These are phyloP conservation scores for Penicillium sp. DNA, from an alignment of 2,329 filamentous ascomycete genomes.

Conservation along the genomic window DNA sequence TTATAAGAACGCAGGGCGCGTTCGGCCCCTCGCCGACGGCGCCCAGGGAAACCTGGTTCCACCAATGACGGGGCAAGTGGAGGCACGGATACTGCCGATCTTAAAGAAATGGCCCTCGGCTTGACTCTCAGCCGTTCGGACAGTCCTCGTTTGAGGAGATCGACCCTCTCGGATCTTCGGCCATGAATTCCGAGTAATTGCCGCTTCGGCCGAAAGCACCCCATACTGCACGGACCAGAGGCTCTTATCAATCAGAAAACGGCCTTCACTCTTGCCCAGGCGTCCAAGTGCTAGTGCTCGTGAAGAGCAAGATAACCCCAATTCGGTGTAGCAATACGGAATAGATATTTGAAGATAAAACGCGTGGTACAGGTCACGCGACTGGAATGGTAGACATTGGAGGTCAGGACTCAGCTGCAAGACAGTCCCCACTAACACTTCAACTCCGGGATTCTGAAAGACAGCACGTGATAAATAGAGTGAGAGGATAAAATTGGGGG, in stretches of 20 bases:
- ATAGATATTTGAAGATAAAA: not conserved
- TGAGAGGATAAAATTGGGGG: not conserved
- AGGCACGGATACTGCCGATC: not conserved
- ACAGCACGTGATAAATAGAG: not conserved
- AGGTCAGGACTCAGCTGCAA: no score
- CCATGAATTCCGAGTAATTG: not conserved
- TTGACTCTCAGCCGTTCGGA: not conserved
- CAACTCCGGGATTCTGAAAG: not conserved
- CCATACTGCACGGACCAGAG: not conserved
- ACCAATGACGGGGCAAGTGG: not conserved
- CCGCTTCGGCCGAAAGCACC: constrained; percentile 1
- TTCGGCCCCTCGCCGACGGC: not conserved
- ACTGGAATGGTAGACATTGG: no score
- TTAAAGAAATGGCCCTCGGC: not conserved
- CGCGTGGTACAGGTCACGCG: not conserved
- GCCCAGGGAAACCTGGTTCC: not conserved
- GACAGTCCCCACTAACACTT: not conserved
- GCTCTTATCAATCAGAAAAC: not conserved
- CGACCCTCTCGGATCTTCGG: not conserved
- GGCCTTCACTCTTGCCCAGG: no score
- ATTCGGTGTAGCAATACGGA: no score
- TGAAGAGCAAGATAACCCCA: no score
- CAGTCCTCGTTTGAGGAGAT: not conserved
- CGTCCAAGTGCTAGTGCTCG: no score
- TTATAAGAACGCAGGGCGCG: not conserved